Percentiles rank a stretch among this genome's conserved stretches.
Conservation (phyloP, 495 filamentous ascomycete species). For the Hypomontagnella monticulosa region DNA sequence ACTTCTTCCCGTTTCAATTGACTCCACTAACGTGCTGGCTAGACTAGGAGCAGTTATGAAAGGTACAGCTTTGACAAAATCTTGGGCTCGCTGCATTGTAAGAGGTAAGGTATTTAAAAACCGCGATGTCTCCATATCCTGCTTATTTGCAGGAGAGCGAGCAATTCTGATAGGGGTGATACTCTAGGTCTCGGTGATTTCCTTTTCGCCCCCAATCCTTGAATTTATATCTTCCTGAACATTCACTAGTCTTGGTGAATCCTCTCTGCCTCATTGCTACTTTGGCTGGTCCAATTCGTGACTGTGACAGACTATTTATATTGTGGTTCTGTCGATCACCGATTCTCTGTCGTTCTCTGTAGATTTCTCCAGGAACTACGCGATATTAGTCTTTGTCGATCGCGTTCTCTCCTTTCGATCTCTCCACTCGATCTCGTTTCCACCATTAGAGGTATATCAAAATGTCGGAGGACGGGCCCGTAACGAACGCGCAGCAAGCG, state of each 20-base stretch:
- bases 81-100: constrained; percentile 1
- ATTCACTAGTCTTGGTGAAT: not conserved
- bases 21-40: constrained; percentile 20
- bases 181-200: constrained; percentile 5
- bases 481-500: constrained; percentile 1
- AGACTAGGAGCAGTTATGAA: constrained; percentile 19
- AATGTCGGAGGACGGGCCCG: constrained; percentile 47
- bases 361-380: constrained; percentile 14
- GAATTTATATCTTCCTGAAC: not conserved
- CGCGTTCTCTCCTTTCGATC: constrained; percentile 12
- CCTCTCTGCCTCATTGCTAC: constrained; percentile 6
- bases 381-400: constrained; percentile 26
- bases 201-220: not conserved
- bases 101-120: constrained; percentile 26
- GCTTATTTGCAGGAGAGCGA: constrained; percentile 9
- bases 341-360: constrained; percentile 1
- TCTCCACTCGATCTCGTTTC: constrained; percentile 25
- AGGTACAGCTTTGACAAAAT: constrained; percentile 18
- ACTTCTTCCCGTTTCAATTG: constrained; percentile 34
- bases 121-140: constrained; percentile 15
- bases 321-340: constrained; percentile 7
- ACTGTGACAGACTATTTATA: not conserved
- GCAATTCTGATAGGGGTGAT: constrained; percentile 8
- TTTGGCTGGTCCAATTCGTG: constrained; percentile 28
- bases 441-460: constrained; percentile 6